phyloP scores from a whole-genome alignment of 179 eudicot species.

The Beta macrorhiza region DNA sequence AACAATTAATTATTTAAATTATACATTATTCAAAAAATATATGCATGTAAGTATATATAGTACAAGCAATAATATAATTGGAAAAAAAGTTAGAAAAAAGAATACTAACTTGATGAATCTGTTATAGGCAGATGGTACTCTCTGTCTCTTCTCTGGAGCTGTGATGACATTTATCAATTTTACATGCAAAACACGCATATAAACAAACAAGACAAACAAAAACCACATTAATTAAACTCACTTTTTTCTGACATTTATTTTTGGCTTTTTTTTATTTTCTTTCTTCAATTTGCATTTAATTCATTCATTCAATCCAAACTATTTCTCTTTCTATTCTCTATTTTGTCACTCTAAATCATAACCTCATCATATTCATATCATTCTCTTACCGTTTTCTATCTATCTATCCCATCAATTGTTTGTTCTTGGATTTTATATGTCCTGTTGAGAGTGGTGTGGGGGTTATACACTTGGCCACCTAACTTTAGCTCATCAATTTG shows the following conservation, averaged over 20 bases:
- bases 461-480: constrained; percentile 31
- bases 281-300: constrained; percentile 12
- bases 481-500: not conserved
- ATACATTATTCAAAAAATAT: not conserved
- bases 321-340: constrained; percentile 4
- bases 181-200: constrained; percentile 39
- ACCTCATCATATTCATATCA: constrained; percentile 37
- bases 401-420: constrained; percentile 18
- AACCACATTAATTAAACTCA: constrained; percentile 24
- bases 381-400: constrained; percentile 26
- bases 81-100: not conserved
- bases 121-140: constrained; percentile 99
- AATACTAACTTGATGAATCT: constrained; percentile 88
- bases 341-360: constrained; percentile 50
- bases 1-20: too few species aligned
- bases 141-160: constrained; percentile 99
- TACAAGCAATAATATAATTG: not conserved
- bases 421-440: constrained; percentile 26
- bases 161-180: constrained; percentile 19
- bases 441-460: constrained; percentile 21
- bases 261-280: not conserved
- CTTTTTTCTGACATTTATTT: constrained; percentile 27
- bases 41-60: not conserved
- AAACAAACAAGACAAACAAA: constrained; percentile 33
- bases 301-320: constrained; percentile 22